Evolutionary conservation across 768 basidiomycete species (phyloP), one percentile per base, ranked within the genome.

Genomic region (Boletus vermiculosoides): DNA sequence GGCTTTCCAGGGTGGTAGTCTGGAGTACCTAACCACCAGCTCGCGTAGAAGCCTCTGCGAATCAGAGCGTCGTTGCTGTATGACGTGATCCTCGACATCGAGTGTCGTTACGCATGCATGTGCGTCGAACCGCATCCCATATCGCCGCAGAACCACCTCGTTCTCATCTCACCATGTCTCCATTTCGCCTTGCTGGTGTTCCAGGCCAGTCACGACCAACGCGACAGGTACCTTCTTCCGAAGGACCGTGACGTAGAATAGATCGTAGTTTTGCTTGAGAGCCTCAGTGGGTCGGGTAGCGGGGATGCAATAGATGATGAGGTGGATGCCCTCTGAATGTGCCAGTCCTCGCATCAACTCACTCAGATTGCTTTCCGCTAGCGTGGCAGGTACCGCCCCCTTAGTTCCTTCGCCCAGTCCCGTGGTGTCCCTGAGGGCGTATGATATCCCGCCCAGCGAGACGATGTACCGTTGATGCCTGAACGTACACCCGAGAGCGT

Each of bases 401-500:
- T 41, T 20, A 12, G n/a, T 20, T 41, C 57, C 40, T 5, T 41
- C 40, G 22, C 51, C 49, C 12, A 59, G 12, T 13, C 41, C 41
- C 12, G 41, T 22, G 12, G 41, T 41, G 12, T 41, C 41, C 41
- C 41, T 22, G 41, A 41, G 41, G 20, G 41, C 12, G 3, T 18
- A 41, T 6, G 41, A 13, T 12, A 41, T 41, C 41, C 41, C 12
- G 20, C 13, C 4, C 41, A 41, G 6, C 20, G 20, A 13, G 40
- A 48, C 40, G 5, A 4, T 15, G 30, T 50, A n/a, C 20, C 6
- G 33, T 18, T 39, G 1, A 16, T 58, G 33, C 28, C 39, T 25
- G 53, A 58, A 57, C 5, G 56, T 58, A 6, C 59, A 54, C 6
- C 51, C 56, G 2, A 54, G 37, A 1, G 48, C 37, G 18, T 41